phyloP scores from a whole-genome alignment of 2,329 filamentous ascomycete species.

The Cladophialophora bantiana region DNA sequence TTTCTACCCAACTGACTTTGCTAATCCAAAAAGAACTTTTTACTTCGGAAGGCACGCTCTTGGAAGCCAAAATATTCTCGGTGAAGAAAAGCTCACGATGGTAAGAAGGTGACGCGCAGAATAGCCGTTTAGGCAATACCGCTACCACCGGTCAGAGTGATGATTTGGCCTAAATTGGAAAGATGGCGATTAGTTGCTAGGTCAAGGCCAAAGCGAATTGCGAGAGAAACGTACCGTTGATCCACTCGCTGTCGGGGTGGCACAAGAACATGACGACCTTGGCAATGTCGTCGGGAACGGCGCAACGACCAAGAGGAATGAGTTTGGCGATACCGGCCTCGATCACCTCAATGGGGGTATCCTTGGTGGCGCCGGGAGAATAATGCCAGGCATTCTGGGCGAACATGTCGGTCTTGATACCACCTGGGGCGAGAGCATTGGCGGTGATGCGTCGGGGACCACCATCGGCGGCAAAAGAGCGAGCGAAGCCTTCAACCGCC shows the following conservation, averaged over 20 bases:
- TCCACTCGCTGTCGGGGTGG: conserved; percentile 68
- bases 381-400: conserved; percentile 72
- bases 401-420: conserved; percentile 81
- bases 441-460: conserved; percentile 72
- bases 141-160: conserved; percentile 38
- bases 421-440: conserved; percentile 75
- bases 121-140: conserved; percentile 33
- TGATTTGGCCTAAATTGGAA: conserved; percentile 34
- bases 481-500: conserved; percentile 75
- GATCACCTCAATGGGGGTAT: conserved; percentile 58
- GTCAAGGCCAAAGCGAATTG: not conserved
- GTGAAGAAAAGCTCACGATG: conserved; percentile 19
- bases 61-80: conserved; percentile 25
- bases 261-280: conserved; percentile 64
- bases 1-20: conserved; percentile 21
- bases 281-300: conserved; percentile 65
- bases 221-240: conserved; percentile 61
- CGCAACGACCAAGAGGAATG: conserved; percentile 67
- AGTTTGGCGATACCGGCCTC: conserved; percentile 62
- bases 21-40: conserved; percentile 28
- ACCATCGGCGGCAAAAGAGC: conserved; percentile 74
- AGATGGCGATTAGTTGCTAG: conserved; percentile 5
- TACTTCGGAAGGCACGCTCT: conserved; percentile 19
- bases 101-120: conserved; percentile 6
- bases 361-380: conserved; percentile 62